Evolutionary conservation across 108 stramenopile genomes (phyloP).

Genomic region (Cyclotella kingstonii): DNA sequence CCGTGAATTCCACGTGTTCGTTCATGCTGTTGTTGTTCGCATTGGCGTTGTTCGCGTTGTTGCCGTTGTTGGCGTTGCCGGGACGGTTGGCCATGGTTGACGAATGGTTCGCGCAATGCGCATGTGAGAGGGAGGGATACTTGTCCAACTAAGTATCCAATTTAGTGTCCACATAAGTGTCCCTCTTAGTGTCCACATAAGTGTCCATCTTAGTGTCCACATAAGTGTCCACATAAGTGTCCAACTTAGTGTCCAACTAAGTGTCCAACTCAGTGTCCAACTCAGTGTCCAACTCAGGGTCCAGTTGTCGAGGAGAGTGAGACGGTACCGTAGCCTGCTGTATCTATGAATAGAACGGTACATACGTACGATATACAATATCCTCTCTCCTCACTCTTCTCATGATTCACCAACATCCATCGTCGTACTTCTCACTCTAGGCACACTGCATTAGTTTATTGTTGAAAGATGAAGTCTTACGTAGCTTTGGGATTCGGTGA

Average conservation of each 20-base stretch:
- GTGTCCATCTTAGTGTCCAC: no score
- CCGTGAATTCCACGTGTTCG: slow-evolving; percentile 92
- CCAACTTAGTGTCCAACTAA: no score
- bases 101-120: no score
- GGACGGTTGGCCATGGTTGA: slow-evolving; percentile 13
- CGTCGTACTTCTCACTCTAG: neutral
- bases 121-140: neutral
- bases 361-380: no score
- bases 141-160: no score
- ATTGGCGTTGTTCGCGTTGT: slow-evolving; percentile 70
- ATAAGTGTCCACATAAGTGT: no score
- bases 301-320: no score
- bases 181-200: no score
- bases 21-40: slow-evolving; percentile 58
- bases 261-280: no score
- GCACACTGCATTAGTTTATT: neutral
- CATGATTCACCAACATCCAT: neutral
- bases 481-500: slow-evolving; percentile 40
- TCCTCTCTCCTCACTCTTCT: neutral
- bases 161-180: no score
- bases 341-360: no score
- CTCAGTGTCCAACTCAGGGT: no score
- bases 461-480: slow-evolving; percentile 23
- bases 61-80: slow-evolving; percentile 7
- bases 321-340: neutral